Percentiles rank a stretch among this genome's conserved stretches.
Conservation (phyloP, 208 protist species). For the Acanthamoeba castellanii region DNA sequence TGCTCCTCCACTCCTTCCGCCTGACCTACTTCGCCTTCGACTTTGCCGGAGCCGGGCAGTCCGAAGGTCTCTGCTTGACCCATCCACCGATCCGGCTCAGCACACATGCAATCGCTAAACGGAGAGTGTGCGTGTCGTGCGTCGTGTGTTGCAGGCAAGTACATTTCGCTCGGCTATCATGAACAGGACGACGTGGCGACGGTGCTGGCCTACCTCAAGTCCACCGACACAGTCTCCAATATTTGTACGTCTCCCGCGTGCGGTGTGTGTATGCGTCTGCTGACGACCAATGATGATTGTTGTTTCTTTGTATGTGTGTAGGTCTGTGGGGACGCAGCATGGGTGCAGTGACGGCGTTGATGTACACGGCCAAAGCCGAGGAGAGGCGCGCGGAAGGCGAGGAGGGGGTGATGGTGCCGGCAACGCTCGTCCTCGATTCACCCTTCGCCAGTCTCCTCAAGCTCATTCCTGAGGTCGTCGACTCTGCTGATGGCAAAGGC, state of each 20-base stretch:
- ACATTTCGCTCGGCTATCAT: slow-evolving; percentile 62
- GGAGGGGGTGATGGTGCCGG: background rate
- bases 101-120: background rate
- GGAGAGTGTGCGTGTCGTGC: background rate
- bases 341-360: slow-evolving; percentile 52
- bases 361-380: slow-evolving; percentile 51
- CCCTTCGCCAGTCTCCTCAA: slow-evolving; percentile 59
- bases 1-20: slow-evolving; percentile 18
- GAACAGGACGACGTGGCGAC: slow-evolving; percentile 59
- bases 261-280: background rate
- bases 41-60: slow-evolving; percentile 56
- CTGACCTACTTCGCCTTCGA: slow-evolving; percentile 51
- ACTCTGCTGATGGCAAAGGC: slow-evolving; percentile 27
- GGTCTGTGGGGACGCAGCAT: slow-evolving; percentile 67
- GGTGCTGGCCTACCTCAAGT: slow-evolving; percentile 10
- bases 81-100: background rate
- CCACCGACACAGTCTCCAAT: background rate
- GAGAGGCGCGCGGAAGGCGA: background rate
- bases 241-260: background rate
- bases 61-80: background rate
- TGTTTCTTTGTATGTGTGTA: background rate
- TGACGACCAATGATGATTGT: background rate
- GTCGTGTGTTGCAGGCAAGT: background rate
- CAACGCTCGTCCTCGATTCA: slow-evolving; percentile 40
- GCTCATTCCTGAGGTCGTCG: slow-evolving; percentile 58